Base-by-base conservation (phyloP, 306 rosid genomes). In the Benincasa hispida region DNA sequence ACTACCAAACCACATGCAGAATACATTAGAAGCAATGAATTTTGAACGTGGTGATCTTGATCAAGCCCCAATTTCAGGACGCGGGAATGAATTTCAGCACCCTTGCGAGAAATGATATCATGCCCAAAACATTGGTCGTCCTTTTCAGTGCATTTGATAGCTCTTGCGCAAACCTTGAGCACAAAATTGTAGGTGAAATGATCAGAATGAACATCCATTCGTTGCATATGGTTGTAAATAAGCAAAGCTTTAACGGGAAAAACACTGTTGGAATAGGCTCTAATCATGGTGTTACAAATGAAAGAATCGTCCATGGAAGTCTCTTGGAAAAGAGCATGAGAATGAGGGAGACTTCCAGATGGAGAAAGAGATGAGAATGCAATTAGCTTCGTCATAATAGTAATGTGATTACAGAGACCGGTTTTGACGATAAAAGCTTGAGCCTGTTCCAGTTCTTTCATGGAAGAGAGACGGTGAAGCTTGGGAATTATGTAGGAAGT, bases 141-240 rank as follows among this genome's bases (percentile, higher is more conserved):
- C 48, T 76, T 83, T 21, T 80, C 81, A 35, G 59, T 42, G 41
- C 76, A 67, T 80, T 77, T 85, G 56, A 82, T 57, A 28, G 86
- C 87, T 85, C 81, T 85, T 6, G 91, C 87, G 30, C 96, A 89
- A 0, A 93, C 96, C 68, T 84, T 87, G 39, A 91, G 84, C 5
- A 81, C 88, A 65, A 91, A 91, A 79, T 81, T 88, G 75, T 32
- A 89, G 28, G 93, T 87, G 25, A 83, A 85, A 74, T 79, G 60
- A 74, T 87, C 93, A 22, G 87, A 60, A 63, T 34, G 53, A 51
- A 82, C 84, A 57, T 27, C 8, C 51, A 59, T 5, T 0, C 34
- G 45, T 8, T 66, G 87, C 90, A 88, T 85, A 62, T 55, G 86
- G 41, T 86, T 87, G 75, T 86, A 89, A 76, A 87, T 68, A 50